Conservation (phyloP, 2,329 filamentous ascomycete species). For the Claviceps pazoutovae region DNA sequence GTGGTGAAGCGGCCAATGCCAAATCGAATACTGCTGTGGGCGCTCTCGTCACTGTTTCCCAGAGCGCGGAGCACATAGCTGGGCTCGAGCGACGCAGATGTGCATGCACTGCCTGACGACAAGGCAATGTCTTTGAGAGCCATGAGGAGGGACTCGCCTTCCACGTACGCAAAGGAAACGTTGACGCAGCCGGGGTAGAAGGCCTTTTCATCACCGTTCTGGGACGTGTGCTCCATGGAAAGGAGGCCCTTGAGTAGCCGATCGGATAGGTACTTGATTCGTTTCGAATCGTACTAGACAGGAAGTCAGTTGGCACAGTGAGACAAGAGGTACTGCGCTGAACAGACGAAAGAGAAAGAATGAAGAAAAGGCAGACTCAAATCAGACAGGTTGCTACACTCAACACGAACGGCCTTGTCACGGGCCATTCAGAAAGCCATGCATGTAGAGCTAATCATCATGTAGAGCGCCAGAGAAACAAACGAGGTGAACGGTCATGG, state of each 20-base stretch:
- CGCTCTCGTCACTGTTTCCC: slow-evolving; percentile 92
- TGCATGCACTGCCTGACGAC: slow-evolving; percentile 93
- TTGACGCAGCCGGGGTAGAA: slow-evolving; percentile 98
- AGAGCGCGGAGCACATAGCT: slow-evolving; percentile 91
- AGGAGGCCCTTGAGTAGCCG: slow-evolving; percentile 71
- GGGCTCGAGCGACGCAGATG: slow-evolving; percentile 88
- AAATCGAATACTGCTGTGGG: slow-evolving; percentile 94
- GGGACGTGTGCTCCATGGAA: slow-evolving; percentile 76
- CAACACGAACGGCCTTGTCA: slow-evolving; percentile 46
- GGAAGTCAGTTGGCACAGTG: slow-evolving; percentile 11
- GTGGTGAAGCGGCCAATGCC: slow-evolving; percentile 96
- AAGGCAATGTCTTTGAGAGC: slow-evolving; percentile 95
- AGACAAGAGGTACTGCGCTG: neutral
- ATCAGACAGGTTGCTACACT: slow-evolving; percentile 57
- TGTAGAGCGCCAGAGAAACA: slow-evolving; percentile 7
- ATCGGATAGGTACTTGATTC: slow-evolving; percentile 71
- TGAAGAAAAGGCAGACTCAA: slow-evolving; percentile 1
- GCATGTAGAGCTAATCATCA: slow-evolving; percentile 82
- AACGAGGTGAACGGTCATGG: neutral
- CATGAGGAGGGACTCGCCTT: slow-evolving; percentile 96
- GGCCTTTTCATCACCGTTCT: slow-evolving; percentile 70
- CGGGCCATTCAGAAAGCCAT: slow-evolving; percentile 75
- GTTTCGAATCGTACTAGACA: slow-evolving; percentile 77
- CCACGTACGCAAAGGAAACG: slow-evolving; percentile 95
- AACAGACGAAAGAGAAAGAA: too few relatives aligned